A percentile compares a stretch with the other conserved stretches of the same genome.
These are phyloP conservation scores for Cicer judaicum DNA, from an alignment of 306 rosid genomes.

Conservation along the genomic window DNA sequence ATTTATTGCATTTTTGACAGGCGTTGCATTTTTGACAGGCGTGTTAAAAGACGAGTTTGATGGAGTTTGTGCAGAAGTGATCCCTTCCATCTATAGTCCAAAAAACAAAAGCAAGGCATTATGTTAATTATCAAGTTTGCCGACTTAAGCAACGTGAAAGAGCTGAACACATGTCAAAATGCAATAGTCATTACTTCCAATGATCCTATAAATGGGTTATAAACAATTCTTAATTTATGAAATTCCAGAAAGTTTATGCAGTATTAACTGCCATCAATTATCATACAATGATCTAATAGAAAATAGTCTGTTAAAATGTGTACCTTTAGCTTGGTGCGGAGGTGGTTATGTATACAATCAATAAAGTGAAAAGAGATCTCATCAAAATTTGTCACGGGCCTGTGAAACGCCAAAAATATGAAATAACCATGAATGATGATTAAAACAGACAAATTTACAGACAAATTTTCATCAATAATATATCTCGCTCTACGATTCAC, in stretches of 20 bases:
- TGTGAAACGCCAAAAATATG: constrained; percentile 48
- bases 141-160: neutral
- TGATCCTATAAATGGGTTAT: neutral
- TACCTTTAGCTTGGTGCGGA: constrained; percentile 70
- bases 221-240: constrained; percentile 24
- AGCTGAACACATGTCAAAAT: neutral
- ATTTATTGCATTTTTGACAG: constrained; percentile 50
- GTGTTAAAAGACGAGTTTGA: constrained; percentile 55
- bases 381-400: constrained; percentile 82
- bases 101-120: constrained; percentile 26
- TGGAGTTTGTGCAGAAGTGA: constrained; percentile 46
- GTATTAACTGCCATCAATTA: constrained; percentile 7
- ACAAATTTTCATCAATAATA: neutral
- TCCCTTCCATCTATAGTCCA: constrained; percentile 59
- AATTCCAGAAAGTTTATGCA: constrained; percentile 4
- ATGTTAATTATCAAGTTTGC: constrained; percentile 4
- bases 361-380: constrained; percentile 89
- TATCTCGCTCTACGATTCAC: constrained; percentile 4
- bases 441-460: neutral
- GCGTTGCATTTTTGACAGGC: constrained; percentile 55
- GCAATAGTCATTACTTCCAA: neutral
- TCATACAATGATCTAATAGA: constrained; percentile 10
- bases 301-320: constrained; percentile 3
- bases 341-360: constrained; percentile 84
- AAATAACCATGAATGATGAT: constrained; percentile 16